Evolutionary conservation across 805 yeast species (phyloP).

Genomic region (Pichia gijzeniarum): DNA sequence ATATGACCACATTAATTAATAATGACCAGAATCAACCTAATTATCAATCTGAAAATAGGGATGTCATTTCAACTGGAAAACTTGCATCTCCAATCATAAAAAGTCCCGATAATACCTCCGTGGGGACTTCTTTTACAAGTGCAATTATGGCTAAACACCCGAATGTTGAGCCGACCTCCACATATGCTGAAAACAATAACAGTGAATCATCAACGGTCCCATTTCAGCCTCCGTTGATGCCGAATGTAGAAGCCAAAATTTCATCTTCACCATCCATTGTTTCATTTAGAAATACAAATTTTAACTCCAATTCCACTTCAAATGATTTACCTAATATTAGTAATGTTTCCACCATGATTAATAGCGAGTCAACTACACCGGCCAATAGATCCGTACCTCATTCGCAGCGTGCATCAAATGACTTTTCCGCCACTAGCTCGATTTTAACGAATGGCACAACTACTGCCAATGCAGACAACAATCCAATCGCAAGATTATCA

Average conservation of each 20-base stretch:
- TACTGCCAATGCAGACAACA: slow-evolving; percentile 13
- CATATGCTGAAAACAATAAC: neutral
- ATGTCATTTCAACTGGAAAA: neutral
- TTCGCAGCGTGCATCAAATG: slow-evolving; percentile 17
- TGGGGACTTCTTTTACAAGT: too few species aligned
- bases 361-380: neutral
- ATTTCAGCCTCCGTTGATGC: neutral
- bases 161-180: too few species aligned
- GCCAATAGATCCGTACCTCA: slow-evolving; percentile 7
- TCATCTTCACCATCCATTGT: slow-evolving; percentile 6
- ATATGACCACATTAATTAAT: slow-evolving; percentile 9
- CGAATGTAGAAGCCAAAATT: neutral
- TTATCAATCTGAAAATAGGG: neutral
- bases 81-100: neutral
- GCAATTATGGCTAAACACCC: too few species aligned
- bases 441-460: slow-evolving; percentile 4
- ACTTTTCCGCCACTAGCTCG: slow-evolving; percentile 10
- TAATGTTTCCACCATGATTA: neutral
- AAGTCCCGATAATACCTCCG: too few species aligned
- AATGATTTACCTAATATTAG: neutral
- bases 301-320: neutral
- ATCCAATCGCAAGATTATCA: slow-evolving; percentile 26
- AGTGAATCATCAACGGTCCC: neutral
- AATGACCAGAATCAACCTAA: neutral
- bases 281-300: slow-evolving; percentile 4